These are phyloP conservation scores for Coniella vitis DNA, from an alignment of 2,329 filamentous ascomycete species.

Conservation along the genomic window DNA sequence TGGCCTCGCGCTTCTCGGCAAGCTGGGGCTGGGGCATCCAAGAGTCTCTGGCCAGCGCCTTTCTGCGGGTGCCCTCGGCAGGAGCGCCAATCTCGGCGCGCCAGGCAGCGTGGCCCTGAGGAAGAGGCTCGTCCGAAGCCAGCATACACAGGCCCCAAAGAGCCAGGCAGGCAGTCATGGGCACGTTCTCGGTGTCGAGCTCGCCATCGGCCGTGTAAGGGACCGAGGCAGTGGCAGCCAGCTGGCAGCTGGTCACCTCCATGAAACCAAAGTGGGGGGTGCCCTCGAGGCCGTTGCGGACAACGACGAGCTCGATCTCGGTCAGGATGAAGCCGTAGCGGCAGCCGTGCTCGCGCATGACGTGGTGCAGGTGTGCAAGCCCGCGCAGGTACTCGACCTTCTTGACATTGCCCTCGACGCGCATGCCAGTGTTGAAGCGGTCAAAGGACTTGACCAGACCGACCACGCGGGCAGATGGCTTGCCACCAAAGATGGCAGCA, in stretches of 20 bases:
- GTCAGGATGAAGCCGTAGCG: slow-evolving; percentile 95
- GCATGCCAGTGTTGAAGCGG: slow-evolving; percentile 93
- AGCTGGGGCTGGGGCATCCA: slow-evolving; percentile 72
- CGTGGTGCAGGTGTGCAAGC: slow-evolving; percentile 77
- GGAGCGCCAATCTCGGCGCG: slow-evolving; percentile 67
- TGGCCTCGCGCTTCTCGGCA: slow-evolving; percentile 70
- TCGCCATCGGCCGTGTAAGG: slow-evolving; percentile 15
- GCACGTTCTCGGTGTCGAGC: slow-evolving; percentile 25
- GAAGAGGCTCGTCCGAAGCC: slow-evolving; percentile 27
- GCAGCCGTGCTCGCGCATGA: slow-evolving; percentile 89
- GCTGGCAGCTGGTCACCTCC: slow-evolving; percentile 61
- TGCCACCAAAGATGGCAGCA: slow-evolving; percentile 42
- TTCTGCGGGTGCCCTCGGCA: slow-evolving; percentile 63
- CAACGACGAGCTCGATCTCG: slow-evolving; percentile 88
- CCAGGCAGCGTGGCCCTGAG: slow-evolving; percentile 51
- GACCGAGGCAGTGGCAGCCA: slow-evolving; percentile 32
- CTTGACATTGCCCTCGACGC: slow-evolving; percentile 74
- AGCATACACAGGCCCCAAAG: slow-evolving; percentile 66
- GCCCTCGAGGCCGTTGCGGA: slow-evolving; percentile 66
- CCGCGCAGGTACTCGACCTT: slow-evolving; percentile 85
- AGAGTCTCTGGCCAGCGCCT: slow-evolving; percentile 60
- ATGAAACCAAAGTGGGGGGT: slow-evolving; percentile 84
- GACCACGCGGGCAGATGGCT: slow-evolving; percentile 39
- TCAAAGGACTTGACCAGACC: slow-evolving; percentile 86
- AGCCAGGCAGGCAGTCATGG: slow-evolving; percentile 64